A percentile compares a stretch with the other conserved stretches of the same genome.
phyloP scores from a whole-genome alignment of 805 yeast species.

The Candida wancherniae region DNA sequence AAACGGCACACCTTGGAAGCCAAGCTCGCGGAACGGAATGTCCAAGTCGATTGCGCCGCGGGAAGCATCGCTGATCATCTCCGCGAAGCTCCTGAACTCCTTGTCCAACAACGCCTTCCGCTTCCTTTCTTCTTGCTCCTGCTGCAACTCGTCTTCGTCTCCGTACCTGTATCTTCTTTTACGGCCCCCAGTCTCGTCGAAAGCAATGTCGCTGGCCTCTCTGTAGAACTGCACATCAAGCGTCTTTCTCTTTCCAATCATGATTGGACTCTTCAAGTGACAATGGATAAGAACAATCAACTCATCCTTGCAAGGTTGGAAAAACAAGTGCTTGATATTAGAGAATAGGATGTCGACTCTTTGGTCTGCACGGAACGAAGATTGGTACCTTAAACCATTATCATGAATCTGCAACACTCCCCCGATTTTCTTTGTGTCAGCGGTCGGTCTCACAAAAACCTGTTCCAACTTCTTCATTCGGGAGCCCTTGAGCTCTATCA shows the following conservation, averaged over 20 bases:
- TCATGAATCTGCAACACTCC: constrained; percentile 89
- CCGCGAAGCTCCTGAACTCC: constrained; percentile 86
- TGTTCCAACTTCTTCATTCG: constrained; percentile 84
- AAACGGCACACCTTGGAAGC: constrained; percentile 96
- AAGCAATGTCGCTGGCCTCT: constrained; percentile 93
- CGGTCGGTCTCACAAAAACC: constrained; percentile 90
- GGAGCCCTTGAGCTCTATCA: constrained; percentile 75
- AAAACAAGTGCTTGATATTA: constrained; percentile 88
- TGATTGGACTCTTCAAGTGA: constrained; percentile 86
- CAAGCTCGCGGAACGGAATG: constrained; percentile 91
- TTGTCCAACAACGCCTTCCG: constrained; percentile 86
- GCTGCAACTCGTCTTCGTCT: constrained; percentile 97
- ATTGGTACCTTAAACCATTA: constrained; percentile 92
- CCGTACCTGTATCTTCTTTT: constrained; percentile 87
- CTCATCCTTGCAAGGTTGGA: constrained; percentile 95
- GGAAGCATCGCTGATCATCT: constrained; percentile 83
- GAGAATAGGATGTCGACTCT: constrained; percentile 82
- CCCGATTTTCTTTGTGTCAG: constrained; percentile 93
- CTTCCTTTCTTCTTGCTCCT: constrained; percentile 96
- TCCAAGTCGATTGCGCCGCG: constrained; percentile 83
- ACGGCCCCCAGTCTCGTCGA: constrained; percentile 95
- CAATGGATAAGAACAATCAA: constrained; percentile 87
- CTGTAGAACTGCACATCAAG: constrained; percentile 94
- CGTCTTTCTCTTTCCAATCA: constrained; percentile 94
- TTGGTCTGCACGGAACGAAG: constrained; percentile 79